Evolutionary conservation across 2,329 filamentous ascomycete genomes (phyloP), one percentile per base, ranked within the genome.

Genomic region (Fusarium phyllophilum): DNA sequence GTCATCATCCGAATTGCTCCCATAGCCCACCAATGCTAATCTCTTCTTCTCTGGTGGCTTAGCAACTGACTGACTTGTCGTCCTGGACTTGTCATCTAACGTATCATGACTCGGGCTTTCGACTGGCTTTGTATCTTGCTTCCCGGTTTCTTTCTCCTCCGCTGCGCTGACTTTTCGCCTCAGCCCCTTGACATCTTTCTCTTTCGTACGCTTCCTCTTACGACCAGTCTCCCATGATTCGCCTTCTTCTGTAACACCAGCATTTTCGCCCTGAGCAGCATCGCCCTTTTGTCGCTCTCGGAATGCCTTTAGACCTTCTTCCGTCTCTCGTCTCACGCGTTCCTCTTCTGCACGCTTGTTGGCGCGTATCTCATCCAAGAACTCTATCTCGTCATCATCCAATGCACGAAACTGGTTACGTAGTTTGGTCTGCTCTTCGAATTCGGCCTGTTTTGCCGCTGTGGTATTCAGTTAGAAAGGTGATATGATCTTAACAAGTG

Each of bases 361-460:
- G 58, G 85, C 86, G 55, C 84, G 77, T 44, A 93, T 86, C 51
- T 87, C 88, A 52, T 92, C 90, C 57, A 96, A 83, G 74, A 94
- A 96, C 26, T 92, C 93, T 57, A 93, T 86, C 83, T 96, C 94
- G 79, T 95, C 93, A 68, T 94, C 92, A 79, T 96, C 92, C 36
- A 96, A 86, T 7, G 92, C 86, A 44, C 91, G 89, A 80, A 95
- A 95, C 83, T 96, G 94, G 78, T 96, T 93, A 78, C 90, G 89
- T 59, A 96, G 85, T 73, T 88, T 88, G 72, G 87, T 88, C 72
- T 91, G 87, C 81, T 96, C 93, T 81, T 95, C 93, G 81, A 95
- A 94, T 14, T 91, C 93, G 26, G 93, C 93, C 83, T 96, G 92
- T 82, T 95, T 96, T 66, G 93, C 92, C 73, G 91, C 93, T 92